Base-by-base conservation (phyloP, 495 filamentous ascomycete species). In the Aspergillus wentii region DNA sequence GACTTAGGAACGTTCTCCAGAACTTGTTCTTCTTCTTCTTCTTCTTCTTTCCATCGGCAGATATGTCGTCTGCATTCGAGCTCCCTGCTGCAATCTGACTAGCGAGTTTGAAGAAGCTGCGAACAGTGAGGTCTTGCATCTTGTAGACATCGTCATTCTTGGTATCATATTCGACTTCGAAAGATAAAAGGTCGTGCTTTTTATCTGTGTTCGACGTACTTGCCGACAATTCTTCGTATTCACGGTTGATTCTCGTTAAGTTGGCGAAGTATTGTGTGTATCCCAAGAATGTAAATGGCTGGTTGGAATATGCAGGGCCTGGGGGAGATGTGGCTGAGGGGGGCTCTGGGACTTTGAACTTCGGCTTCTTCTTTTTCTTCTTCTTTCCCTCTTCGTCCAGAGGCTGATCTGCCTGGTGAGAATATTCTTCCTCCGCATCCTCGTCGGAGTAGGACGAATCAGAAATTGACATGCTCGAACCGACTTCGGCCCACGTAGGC, bases 211-310 rank as follows among this genome's bases (percentile, higher is more conserved):
- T n/a, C n/a, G n/a, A n/a, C n/a, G n/a, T n/a, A n/a, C n/a, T n/a
- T 3, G 48, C 32, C 2, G 40, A 41, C 41, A 75, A 67, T 48
- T 81, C 72, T 30, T 81, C 82, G n/a, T n/a, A n/a, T n/a, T n/a
- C n/a, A n/a, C n/a, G n/a, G 56, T 97, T 94, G 66, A 94, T 82
- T 41, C 74, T 62, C 0, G 94, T 96, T 2, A 99, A 66, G 62
- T 99, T 99, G 29, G 90, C 88, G 57, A 74, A 95, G 64, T 94
- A 96, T 49, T 99, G 92, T 3, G 79, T 89, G 54, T 85, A 96
- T 8, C 83, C 71, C 2, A 85, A 69, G 43, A 84, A 65, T 0
- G 85, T 82, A 17, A 95, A 68, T 0, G 86, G 63, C 56, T 99
- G 94, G 19, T 84, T 80, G 3, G 83, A 91, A 59, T 99, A 97